phyloP scores from a whole-genome alignment of 768 basidiomycete species.

The Leucocoprinus sp. region DNA sequence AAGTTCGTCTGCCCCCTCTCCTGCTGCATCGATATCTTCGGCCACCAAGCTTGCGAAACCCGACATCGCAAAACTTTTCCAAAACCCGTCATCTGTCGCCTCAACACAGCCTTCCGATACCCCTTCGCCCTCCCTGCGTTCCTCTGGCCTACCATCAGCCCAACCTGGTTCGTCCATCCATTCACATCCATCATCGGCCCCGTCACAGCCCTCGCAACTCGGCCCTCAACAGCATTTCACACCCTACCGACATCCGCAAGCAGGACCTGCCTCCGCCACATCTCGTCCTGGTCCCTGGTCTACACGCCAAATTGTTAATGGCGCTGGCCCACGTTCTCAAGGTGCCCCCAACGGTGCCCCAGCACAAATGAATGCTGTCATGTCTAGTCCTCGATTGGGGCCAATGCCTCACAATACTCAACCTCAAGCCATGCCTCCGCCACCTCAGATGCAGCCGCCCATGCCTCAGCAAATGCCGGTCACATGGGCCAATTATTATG shows the following conservation, averaged over 20 bases:
- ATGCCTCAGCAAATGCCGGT: slow-evolving; percentile 33
- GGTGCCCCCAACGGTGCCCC: slow-evolving; percentile 52
- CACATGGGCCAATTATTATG: slow-evolving; percentile 48
- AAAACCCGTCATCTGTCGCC: slow-evolving; percentile 43
- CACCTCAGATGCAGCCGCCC: slow-evolving; percentile 30
- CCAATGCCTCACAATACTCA: slow-evolving; percentile 50
- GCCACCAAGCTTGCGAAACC: slow-evolving; percentile 33
- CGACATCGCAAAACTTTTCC: slow-evolving; percentile 58
- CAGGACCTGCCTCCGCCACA: slow-evolving; percentile 37
- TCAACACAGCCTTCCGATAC: slow-evolving; percentile 45
- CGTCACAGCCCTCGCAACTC: slow-evolving; percentile 38
- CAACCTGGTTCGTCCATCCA: slow-evolving; percentile 21
- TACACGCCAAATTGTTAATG: slow-evolving; percentile 51
- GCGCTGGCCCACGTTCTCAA: slow-evolving; percentile 45
- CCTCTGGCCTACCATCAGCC: slow-evolving; percentile 41
- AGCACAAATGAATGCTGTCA: slow-evolving; percentile 28
- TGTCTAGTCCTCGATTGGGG: slow-evolving; percentile 62
- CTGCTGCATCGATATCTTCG: slow-evolving; percentile 25
- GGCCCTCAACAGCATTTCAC: slow-evolving; percentile 43
- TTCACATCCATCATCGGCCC: slow-evolving; percentile 24
- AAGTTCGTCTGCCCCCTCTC: slow-evolving; percentile 30
- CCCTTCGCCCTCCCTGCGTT: slow-evolving; percentile 49
- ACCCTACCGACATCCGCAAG: slow-evolving; percentile 33
- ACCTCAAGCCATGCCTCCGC: slow-evolving; percentile 42
- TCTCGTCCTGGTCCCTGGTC: slow-evolving; percentile 63